Percentiles rank a stretch among this genome's conserved stretches.
phyloP scores from a whole-genome alignment of 1,139 yeast species.

The Saccharomyces hybrid region DNA sequence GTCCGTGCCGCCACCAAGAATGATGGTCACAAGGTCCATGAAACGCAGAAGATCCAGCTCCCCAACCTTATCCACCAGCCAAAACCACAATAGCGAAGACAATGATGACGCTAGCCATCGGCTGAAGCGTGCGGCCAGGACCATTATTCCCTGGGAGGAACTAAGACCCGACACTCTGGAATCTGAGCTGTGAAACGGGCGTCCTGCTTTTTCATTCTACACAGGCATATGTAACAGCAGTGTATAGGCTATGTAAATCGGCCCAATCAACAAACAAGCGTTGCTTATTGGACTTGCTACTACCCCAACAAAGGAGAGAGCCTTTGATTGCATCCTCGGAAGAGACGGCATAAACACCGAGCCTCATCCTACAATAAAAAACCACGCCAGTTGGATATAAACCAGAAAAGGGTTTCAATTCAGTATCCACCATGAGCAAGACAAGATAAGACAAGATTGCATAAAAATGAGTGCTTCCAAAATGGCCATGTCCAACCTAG shows the following conservation, averaged over 20 bases:
- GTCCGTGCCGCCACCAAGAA: not conserved
- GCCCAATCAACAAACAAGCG: not conserved
- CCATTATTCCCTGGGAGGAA: slow-evolving; percentile 29
- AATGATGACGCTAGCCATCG: slow-evolving; percentile 4
- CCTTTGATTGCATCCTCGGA: not conserved
- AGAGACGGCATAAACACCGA: not conserved
- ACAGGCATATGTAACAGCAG: slow-evolving; percentile 1
- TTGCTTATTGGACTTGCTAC: not conserved
- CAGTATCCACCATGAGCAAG: not conserved
- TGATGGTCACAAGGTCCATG: not conserved
- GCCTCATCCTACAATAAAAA: not conserved
- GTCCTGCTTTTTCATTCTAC: not conserved
- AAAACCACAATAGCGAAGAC: not conserved
- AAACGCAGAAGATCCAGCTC: not conserved
- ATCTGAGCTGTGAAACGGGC: not conserved
- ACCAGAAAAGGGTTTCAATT: not conserved
- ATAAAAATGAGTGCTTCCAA: not conserved
- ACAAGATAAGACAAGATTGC: not conserved
- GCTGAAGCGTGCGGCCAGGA: slow-evolving; percentile 10
- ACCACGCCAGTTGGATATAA: not conserved
- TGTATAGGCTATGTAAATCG: not conserved
- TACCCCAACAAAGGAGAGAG: not conserved
- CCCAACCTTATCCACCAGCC: not conserved
- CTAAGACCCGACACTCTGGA: slow-evolving; percentile 5
- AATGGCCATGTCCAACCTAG: slow-evolving; percentile 8